Evolutionary conservation across 257 asterid genomes (phyloP).

Genomic region (Paulownia fortunei): DNA sequence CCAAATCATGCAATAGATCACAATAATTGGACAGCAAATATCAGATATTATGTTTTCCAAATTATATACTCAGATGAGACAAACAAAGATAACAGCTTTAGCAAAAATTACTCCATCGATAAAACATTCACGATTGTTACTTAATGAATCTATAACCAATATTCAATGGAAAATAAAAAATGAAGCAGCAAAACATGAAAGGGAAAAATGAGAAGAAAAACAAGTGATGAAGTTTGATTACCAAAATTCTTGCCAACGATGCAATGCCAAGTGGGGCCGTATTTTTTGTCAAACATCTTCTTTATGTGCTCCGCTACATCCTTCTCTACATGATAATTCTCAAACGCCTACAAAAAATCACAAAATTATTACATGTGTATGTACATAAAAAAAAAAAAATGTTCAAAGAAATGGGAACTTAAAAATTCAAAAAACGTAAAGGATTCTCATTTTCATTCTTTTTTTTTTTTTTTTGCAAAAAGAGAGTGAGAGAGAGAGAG

Average conservation of each 20-base stretch:
- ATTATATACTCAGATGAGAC: slow-evolving; percentile 13
- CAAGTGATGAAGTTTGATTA: slow-evolving; percentile 34
- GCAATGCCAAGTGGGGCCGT: slow-evolving; percentile 99
- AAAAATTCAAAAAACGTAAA: background rate
- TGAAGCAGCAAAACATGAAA: slow-evolving; percentile 6
- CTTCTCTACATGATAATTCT: slow-evolving; percentile 85
- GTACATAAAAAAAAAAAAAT: background rate
- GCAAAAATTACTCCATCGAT: background rate
- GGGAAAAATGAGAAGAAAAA: background rate
- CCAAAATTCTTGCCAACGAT: slow-evolving; percentile 99
- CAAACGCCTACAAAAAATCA: slow-evolving; percentile 71
- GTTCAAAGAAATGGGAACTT: background rate
- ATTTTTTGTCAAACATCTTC: slow-evolving; percentile 89
- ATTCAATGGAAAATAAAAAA: slow-evolving; percentile 1
- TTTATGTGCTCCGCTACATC: slow-evolving; percentile 96
- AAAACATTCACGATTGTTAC: background rate
- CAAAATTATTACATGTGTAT: background rate
- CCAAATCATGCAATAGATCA: slow-evolving; percentile 11
- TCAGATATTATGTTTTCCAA: background rate
- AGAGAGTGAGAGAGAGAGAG: background rate
- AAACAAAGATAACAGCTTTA: background rate
- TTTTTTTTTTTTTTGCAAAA: background rate
- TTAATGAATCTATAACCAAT: slow-evolving; percentile 5
- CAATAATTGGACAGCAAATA: background rate
- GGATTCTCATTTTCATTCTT: background rate